A percentile compares a stretch with the other conserved stretches of the same genome.
Conservation (phyloP, 2,329 filamentous ascomycete genomes). For the Hypocrella siamensis region DNA sequence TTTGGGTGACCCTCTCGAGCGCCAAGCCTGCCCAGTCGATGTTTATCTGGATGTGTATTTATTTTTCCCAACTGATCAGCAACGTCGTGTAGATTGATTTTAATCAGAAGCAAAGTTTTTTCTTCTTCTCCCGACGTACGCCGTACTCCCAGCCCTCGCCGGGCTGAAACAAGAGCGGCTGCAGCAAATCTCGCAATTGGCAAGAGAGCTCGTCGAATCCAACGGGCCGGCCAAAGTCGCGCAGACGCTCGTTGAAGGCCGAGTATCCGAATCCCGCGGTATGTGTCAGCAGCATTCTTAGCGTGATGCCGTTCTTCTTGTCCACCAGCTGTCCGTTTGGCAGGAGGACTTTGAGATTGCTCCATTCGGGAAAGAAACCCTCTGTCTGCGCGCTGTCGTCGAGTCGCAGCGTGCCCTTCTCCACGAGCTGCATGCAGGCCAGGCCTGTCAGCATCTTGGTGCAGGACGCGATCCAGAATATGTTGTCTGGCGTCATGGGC, state of each 20-base stretch:
- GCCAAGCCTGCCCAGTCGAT: slow-evolving; percentile 39
- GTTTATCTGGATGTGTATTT: slow-evolving; percentile 18
- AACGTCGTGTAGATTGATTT: too few species aligned
- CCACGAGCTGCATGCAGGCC: slow-evolving; percentile 41
- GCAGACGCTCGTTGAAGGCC: slow-evolving; percentile 33
- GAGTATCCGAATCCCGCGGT: slow-evolving; percentile 41
- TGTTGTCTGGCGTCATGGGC: slow-evolving; percentile 41
- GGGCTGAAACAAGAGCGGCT: slow-evolving; percentile 46
- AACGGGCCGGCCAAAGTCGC: slow-evolving; percentile 29
- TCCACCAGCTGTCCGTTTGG: slow-evolving; percentile 20
- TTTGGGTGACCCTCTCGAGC: slow-evolving; percentile 27
- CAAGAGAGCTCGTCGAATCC: slow-evolving; percentile 44
- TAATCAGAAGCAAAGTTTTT: background rate
- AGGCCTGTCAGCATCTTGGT: slow-evolving; percentile 39
- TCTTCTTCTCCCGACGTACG: slow-evolving; percentile 16
- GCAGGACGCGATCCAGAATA: slow-evolving; percentile 45
- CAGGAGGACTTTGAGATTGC: slow-evolving; percentile 26
- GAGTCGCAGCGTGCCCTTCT: slow-evolving; percentile 28
- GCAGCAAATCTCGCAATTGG: slow-evolving; percentile 31
- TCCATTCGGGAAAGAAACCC: slow-evolving; percentile 32
- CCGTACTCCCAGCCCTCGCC: slow-evolving; percentile 47
- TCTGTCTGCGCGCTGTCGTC: slow-evolving; percentile 32
- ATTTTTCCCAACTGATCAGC: too few species aligned
- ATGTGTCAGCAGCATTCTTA: slow-evolving; percentile 42
- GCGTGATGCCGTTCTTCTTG: slow-evolving; percentile 34